Percentiles rank a stretch among this genome's conserved stretches.
Evolutionary conservation across 345 rosid genomes (phyloP).

Genomic region (Limnanthes douglasii): DNA sequence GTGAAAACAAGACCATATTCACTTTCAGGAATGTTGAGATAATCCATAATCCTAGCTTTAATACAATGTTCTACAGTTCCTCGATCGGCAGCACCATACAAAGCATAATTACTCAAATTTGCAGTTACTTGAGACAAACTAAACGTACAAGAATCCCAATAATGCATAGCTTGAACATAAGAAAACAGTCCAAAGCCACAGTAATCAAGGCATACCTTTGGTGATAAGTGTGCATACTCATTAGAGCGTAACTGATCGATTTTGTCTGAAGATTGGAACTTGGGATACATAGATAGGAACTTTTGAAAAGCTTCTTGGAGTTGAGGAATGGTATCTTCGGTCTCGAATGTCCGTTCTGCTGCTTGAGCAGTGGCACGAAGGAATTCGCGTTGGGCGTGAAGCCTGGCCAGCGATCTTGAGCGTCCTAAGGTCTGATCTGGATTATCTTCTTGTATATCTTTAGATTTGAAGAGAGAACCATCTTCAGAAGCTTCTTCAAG

Average conservation of each 20-base stretch:
- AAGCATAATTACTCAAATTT: constrained; percentile 88
- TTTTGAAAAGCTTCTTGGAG: constrained; percentile 44
- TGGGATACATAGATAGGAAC: constrained; percentile 84
- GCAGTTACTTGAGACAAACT: constrained; percentile 93
- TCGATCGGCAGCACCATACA: constrained; percentile 84
- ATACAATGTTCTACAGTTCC: constrained; percentile 84
- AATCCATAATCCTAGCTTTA: constrained; percentile 87
- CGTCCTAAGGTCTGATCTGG: constrained; percentile 60
- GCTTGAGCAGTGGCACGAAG: constrained; percentile 82
- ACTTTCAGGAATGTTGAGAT: constrained; percentile 89
- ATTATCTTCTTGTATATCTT: constrained; percentile 46
- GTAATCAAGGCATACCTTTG: constrained; percentile 97
- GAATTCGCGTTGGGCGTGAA: constrained; percentile 85
- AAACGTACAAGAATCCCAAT: constrained; percentile 98
- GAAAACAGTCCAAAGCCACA: constrained; percentile 96
- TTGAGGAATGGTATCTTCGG: constrained; percentile 56
- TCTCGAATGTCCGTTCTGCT: constrained; percentile 59
- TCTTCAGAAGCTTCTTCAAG: constrained; percentile 91
- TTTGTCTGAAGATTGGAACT: constrained; percentile 69
- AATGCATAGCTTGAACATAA: constrained; percentile 74
- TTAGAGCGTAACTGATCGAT: constrained; percentile 61
- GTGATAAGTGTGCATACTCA: constrained; percentile 68
- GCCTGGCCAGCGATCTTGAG: constrained; percentile 93
- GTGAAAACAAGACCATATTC: constrained; percentile 98
- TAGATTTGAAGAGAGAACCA: constrained; percentile 79